A percentile compares a stretch with the other conserved stretches of the same genome.
Conservation (phyloP, 2,329 filamentous ascomycete species). For the Magnaporthiopsis incrustans region DNA sequence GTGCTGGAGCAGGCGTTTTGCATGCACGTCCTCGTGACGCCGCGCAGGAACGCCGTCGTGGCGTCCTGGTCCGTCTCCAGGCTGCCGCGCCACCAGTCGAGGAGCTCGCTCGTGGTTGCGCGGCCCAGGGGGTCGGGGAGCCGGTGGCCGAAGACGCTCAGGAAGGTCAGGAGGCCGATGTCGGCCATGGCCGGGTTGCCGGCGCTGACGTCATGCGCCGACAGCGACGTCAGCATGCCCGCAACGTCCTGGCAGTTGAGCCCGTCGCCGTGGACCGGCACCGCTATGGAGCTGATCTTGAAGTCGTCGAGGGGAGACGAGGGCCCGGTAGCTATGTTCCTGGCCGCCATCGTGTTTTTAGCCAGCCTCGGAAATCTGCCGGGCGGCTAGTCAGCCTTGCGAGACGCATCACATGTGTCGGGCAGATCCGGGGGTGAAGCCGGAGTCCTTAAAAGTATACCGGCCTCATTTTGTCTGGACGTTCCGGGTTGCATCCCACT, state of each 20-base stretch:
- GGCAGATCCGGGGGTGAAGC: not conserved
- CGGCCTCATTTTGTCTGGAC: not conserved
- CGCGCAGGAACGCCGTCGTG: not conserved
- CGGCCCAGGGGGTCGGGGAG: not conserved
- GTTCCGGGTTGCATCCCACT: not conserved
- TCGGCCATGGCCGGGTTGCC: conserved; percentile 1
- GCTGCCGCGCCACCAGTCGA: not conserved
- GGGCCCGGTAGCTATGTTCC: not conserved
- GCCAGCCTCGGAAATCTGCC: not conserved
- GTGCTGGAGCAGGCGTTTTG: conserved; percentile 5
- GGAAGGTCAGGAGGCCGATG: not conserved
- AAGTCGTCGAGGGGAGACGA: not conserved
- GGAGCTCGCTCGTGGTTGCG: not conserved
- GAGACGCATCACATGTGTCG: not conserved
- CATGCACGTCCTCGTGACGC: not conserved
- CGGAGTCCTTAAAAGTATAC: not conserved
- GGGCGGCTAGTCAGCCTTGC: not conserved
- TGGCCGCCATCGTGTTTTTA: not conserved
- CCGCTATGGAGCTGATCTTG: not conserved
- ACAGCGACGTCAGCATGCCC: not conserved
- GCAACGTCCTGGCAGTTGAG: not conserved
- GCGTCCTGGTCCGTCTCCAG: not conserved
- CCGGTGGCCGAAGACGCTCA: not conserved
- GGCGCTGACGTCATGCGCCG: not conserved
- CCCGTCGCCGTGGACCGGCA: not conserved